Base-by-base conservation (phyloP, 1,284 basidiomycete species). In the Ceratobasidium sp. region DNA sequence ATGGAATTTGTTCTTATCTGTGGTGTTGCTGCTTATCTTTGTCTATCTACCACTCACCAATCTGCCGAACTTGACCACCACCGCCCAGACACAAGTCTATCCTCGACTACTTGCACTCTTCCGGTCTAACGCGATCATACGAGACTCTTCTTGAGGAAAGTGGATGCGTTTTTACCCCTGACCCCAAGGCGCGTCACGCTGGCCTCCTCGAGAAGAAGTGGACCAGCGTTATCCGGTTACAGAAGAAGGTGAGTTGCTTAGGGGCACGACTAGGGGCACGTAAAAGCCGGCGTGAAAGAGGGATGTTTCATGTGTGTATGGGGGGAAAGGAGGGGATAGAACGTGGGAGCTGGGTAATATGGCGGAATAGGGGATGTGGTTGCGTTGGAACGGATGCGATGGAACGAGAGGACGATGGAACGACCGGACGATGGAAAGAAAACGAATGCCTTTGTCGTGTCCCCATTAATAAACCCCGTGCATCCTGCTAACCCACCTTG, bases 121-220 rank as follows among this genome's bases (percentile, higher is more conserved):
- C 88, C 75, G 91, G 91, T 75, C 88, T 93, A 78, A 83, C 82
- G 36, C 84, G 87, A 33, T 87, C 93, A 1, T 93, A 88, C 79
- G 86, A 89, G 17, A 88, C 90, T 1, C 84, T 95, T 69, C 89
- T 88, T 79, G 79, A 83, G 31, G 93, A 95, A 78, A 75, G 44
- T 44, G 83, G 87, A 80, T 80, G 86, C 48, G 91, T 91, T 74
- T 95, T 95, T 81, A 86, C 87, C 9, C 90, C 91, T 22, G 93
- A 96, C 85, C 89, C 94, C 19, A 94, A 93, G 80, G 90, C 92
- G 63, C 93, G 93, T 80, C 93, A 91, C 80, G 89, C 90, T 1
- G 95, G 94, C 0, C 84, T 97, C 75, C 84, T 97, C 76, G 95
- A 95, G 85, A 97, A 96, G 89, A 97, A 97, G 82, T 97, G 95